phyloP scores from a whole-genome alignment of 2,329 filamentous ascomycete species.

The Lachnellula arida region DNA sequence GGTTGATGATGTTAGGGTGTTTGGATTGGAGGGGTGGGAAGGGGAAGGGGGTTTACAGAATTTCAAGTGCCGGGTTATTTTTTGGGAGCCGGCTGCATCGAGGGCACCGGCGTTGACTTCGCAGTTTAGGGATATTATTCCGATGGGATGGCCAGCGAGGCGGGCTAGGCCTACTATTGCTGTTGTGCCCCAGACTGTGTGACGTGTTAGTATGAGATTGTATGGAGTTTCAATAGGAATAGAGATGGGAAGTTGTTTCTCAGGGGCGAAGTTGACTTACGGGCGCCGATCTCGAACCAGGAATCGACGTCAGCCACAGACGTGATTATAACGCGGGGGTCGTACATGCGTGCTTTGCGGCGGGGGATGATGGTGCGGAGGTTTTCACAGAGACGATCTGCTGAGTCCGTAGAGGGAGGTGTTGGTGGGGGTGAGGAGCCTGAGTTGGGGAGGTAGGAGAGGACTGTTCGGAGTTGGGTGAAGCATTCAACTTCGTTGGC shows the following conservation, averaged over 20 bases:
- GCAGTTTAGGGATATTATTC: conserved; percentile 55
- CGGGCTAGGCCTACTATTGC: conserved; percentile 57
- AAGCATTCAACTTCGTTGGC: conserved; percentile 57
- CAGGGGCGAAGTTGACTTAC: too few relatives aligned
- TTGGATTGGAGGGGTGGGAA: too few relatives aligned
- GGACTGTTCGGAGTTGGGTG: conserved; percentile 52
- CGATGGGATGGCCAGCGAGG: conserved; percentile 51
- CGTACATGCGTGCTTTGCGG: conserved; percentile 55
- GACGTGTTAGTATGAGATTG: too few relatives aligned
- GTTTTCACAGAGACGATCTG: conserved; percentile 42
- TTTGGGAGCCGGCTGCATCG: conserved; percentile 56
- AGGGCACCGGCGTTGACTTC: conserved; percentile 58
- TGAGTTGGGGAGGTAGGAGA: conserved; percentile 54
- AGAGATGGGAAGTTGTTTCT: too few relatives aligned
- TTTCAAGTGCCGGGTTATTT: conserved; percentile 55
- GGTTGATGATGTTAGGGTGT: too few relatives aligned
- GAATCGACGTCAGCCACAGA: conserved; percentile 50
- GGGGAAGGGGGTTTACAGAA: conserved; percentile 37
- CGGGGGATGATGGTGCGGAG: conserved; percentile 54
- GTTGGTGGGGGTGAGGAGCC: conserved; percentile 51
- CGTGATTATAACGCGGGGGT: conserved; percentile 51
- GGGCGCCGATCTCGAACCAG: conserved; percentile 60
- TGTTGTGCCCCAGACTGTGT: conserved; percentile 52
- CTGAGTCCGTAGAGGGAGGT: conserved; percentile 42
- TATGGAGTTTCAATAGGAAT: too few relatives aligned